These are phyloP conservation scores for Hypoxylon sp. DNA, from an alignment of 2,329 filamentous ascomycete species.

Conservation along the genomic window DNA sequence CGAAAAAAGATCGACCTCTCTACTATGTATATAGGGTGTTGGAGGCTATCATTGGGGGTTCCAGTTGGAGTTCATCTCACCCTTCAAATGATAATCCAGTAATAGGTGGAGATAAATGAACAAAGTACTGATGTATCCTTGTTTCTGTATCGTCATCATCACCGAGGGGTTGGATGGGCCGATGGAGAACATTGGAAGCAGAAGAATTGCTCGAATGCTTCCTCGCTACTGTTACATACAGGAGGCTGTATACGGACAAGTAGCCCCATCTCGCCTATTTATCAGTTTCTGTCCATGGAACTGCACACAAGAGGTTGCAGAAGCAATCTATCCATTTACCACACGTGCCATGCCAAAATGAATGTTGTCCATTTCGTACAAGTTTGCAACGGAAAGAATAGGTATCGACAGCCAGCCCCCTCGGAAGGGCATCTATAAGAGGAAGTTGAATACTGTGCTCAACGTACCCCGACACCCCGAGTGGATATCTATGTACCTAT, in stretches of 20 bases:
- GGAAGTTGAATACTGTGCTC: slow-evolving; percentile 9
- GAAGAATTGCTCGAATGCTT: slow-evolving; percentile 24
- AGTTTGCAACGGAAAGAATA: background rate
- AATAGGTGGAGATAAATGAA: slow-evolving; percentile 33
- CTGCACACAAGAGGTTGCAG: slow-evolving; percentile 17
- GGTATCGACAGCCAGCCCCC: slow-evolving; percentile 13
- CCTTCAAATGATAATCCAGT: slow-evolving; percentile 23
- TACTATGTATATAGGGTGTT: slow-evolving; percentile 16
- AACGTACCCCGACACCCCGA: background rate
- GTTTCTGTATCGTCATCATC: slow-evolving; percentile 31
- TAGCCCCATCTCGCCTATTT: slow-evolving; percentile 38
- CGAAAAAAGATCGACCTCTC: slow-evolving; percentile 29
- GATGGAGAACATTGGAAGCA: slow-evolving; percentile 33
- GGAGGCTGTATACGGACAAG: slow-evolving; percentile 10
- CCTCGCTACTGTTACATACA: slow-evolving; percentile 10
- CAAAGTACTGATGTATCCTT: slow-evolving; percentile 17
- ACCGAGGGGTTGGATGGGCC: slow-evolving; percentile 37
- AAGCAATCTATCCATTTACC: slow-evolving; percentile 3
- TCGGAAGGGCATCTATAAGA: slow-evolving; percentile 31
- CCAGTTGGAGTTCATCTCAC: slow-evolving; percentile 28
- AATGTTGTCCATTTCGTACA: slow-evolving; percentile 8
- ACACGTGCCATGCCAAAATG: slow-evolving; percentile 17
- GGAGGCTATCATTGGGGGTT: slow-evolving; percentile 20
- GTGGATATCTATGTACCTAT: background rate
- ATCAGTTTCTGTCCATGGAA: slow-evolving; percentile 31